Evolutionary conservation across 768 basidiomycete genomes (phyloP), one percentile per base, ranked within the genome.

Genomic region (Filobasidium floriforme): DNA sequence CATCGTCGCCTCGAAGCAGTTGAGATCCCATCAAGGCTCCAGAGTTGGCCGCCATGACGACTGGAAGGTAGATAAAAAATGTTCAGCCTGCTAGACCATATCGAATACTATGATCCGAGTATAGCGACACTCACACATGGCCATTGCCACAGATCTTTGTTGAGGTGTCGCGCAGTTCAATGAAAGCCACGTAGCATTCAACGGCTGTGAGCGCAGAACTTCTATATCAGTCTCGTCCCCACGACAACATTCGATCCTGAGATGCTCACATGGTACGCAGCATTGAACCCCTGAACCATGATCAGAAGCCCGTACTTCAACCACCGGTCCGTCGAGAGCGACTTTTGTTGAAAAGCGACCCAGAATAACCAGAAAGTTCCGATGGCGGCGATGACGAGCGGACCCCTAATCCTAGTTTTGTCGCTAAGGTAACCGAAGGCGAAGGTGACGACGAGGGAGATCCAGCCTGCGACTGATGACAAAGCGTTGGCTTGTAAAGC

Each of bases 121-220:
- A 2, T 3, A 44, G 28, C 32, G 9, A 14, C 15, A 66, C 69
- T 68, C 44, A 70, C 69, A 71, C 67, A 75, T 70, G 1, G 75
- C 73, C 73, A 75, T 73, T 3, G 72, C 74, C 29, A 75, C 61
- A 1, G 76, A 70, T 0, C 76, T 61, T 60, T 74, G 66, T 59
- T 74, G 71, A 0, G 73, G 69, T 9, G 71, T 71, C 28, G 66
- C 37, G 54, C 68, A 69, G 52, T 72, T 75, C 1, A 75, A 66
- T 14, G 69, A 70, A 37, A 75, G 63, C 76, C 76, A 77, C 11
- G 76, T 68, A 2, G 69, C 71, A 55, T 77, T 75, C 44, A 71
- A 28, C 9, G 72, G 72, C 69, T 73, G 32, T 14, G 40, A 4
- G 5, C 12, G 49, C 22, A 26, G 26, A 24, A 26, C 3, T 9